Evolutionary conservation across 176 grass and related monocot genomes (phyloP).

Genomic region (Cenchrus americanus): DNA sequence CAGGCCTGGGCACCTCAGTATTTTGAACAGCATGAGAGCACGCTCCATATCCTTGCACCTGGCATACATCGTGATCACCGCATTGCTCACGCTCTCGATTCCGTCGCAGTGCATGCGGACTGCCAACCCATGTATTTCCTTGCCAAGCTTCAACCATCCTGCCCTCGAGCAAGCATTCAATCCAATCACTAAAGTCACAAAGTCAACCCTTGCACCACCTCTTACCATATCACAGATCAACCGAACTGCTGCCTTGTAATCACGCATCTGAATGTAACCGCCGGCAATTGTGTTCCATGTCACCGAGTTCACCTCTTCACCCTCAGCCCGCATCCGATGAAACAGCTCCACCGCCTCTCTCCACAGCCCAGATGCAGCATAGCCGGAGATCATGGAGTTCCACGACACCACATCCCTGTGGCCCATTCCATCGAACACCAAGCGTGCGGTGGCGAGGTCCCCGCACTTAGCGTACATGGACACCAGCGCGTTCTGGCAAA

Average conservation of each 20-base stretch:
- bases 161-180: slow-evolving; percentile 58
- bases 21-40: slow-evolving; percentile 51
- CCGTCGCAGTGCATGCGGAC: slow-evolving; percentile 34
- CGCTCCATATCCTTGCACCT: slow-evolving; percentile 55
- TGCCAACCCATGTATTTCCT: slow-evolving; percentile 62
- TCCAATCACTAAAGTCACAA: slow-evolving; percentile 62
- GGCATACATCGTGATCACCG: slow-evolving; percentile 69
- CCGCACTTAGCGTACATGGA: slow-evolving; percentile 58
- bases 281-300: slow-evolving; percentile 63
- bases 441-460: slow-evolving; percentile 40
- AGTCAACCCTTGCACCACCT: slow-evolving; percentile 42
- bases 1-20: slow-evolving; percentile 36
- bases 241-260: slow-evolving; percentile 44
- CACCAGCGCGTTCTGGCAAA: slow-evolving; percentile 52
- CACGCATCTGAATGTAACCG: slow-evolving; percentile 43
- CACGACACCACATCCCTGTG: slow-evolving; percentile 50
- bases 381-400: slow-evolving; percentile 51
- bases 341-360: slow-evolving; percentile 38
- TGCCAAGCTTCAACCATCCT: slow-evolving; percentile 48
- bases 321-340: slow-evolving; percentile 31
- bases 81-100: slow-evolving; percentile 56
- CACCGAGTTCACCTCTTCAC: slow-evolving; percentile 43
- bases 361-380: background rate
- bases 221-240: slow-evolving; percentile 53
- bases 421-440: slow-evolving; percentile 63